phyloP scores from a whole-genome alignment of 805 yeast species.

The Scheffersomyces amazonensis region DNA sequence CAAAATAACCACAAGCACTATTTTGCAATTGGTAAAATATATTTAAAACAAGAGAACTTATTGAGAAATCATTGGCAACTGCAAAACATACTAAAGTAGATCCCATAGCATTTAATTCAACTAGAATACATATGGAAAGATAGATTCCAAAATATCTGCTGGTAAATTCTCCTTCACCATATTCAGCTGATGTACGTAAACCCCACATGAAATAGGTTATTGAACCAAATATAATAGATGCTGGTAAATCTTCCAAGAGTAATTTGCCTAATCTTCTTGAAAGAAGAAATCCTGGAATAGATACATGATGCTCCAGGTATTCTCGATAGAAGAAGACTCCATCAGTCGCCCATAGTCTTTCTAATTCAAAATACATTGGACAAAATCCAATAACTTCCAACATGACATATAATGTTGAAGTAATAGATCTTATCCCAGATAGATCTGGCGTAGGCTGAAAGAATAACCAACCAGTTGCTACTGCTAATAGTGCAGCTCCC shows the following conservation, averaged over 20 bases:
- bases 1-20: slow-evolving; percentile 78
- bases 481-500: slow-evolving; percentile 49
- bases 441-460: slow-evolving; percentile 58
- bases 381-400: slow-evolving; percentile 39
- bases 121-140: slow-evolving; percentile 55
- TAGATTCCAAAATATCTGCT: slow-evolving; percentile 46
- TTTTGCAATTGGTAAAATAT: slow-evolving; percentile 67
- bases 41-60: slow-evolving; percentile 59
- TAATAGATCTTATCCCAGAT: slow-evolving; percentile 63
- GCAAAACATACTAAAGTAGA: slow-evolving; percentile 54
- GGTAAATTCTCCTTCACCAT: slow-evolving; percentile 7
- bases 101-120: slow-evolving; percentile 54
- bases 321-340: slow-evolving; percentile 49
- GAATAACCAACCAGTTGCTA: slow-evolving; percentile 73
- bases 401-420: slow-evolving; percentile 35
- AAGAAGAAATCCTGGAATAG: slow-evolving; percentile 63
- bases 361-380: slow-evolving; percentile 37
- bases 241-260: slow-evolving; percentile 64
- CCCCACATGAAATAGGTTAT: slow-evolving; percentile 81
- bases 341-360: slow-evolving; percentile 37
- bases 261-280: slow-evolving; percentile 66
- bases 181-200: slow-evolving; percentile 31
- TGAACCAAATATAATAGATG: slow-evolving; percentile 55
- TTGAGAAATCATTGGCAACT: slow-evolving; percentile 56
- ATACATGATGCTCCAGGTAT: slow-evolving; percentile 64